Base-by-base conservation (phyloP, 2,329 filamentous ascomycete genomes). In the Fusarium hostae region DNA sequence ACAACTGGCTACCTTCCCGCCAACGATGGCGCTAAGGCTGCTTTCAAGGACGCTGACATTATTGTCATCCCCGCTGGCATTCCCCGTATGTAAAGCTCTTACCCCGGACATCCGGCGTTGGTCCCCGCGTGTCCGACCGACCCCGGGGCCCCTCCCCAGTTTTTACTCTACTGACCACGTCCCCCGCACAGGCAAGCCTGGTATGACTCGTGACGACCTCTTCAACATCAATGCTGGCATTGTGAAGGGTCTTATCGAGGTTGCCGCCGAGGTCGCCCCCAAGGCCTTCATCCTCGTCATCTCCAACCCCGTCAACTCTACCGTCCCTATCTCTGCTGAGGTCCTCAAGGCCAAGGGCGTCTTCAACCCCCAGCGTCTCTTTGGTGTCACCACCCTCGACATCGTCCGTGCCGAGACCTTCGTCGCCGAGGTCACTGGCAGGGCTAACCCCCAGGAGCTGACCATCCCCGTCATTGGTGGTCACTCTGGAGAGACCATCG, bases 161-260 rank as follows among this genome's bases (percentile, higher is more conserved):
- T 65, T 63, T 68, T 63, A 37, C 41, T 65, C 54, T 67, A 72
- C 75, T 76, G 63, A 76, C 68, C 47, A 57, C 45, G 52, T 56
- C 57, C 68, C 61, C 65, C 59, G 64, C 66, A 65, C 73, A 98
- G 95, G 95, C 86, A 98, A 98, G 89, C 96, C 96, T 78, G 96
- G 96, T 79, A 99, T 99, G 96, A 98, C 93, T 84, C 94, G 96
- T 86, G 96, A 99, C 79, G 96, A 98, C 82, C 93, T 99, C 66
- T 99, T 99, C 92, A 98, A 98, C 87, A 97, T 98, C 88, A 99
- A 99, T 83, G 96, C 96, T 68, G 94, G 95, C 78, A 99, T 99
- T 80, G 96, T 99, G 81, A 94, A 96, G 86, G 94, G 94, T 77
- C 89, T 99, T 76, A 92, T 97, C 78, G 92, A 97, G 87, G 91